Evolutionary conservation across 306 rosid species (phyloP), one percentile per base, ranked within the genome.

Genomic region (Bauhinia variegata): DNA sequence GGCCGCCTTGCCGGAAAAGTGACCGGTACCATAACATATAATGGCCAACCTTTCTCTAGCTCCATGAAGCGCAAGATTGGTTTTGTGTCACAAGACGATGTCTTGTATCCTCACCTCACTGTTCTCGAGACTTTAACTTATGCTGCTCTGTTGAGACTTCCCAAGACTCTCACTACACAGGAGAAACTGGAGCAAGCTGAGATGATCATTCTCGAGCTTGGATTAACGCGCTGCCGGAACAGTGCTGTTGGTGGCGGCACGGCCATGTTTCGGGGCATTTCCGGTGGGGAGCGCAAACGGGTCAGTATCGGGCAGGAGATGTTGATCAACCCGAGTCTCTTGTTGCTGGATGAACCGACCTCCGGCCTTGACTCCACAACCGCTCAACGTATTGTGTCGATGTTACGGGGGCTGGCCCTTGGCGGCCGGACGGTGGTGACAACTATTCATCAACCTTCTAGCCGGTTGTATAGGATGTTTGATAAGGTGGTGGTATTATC

Each of bases 281-380:
- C 97, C 2, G 97, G 97, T 0, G 97, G 97, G 11, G 97, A 88
- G 52, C 58, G 95, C 4, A 91, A 91, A 65, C 74, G 97, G 68
- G 89, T 88, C 60, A 88, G 97, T 70, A 88, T 91, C 9, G 97
- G 93, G 71, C 91, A 86, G 28, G 97, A 91, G 83, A 82, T 91
- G 96, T 14, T 91, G 39, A 87, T 88, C 7, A 84, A 91, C 82
- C 97, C 97, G 78, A 85, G 95, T 58, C 65, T 91, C 41, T 54
- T 91, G 71, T 52, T 91, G 13, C 60, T 91, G 4, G 96, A 91
- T 48, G 97, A 91, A 71, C 96, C 97, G 4, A 91, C 97, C 1
- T 91, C 97, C 1, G 96, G 96, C 2, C 80, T 91, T 3, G 97
- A 91, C 76, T 91, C 97, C 0, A 91, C 97, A 3, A 82, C 88